phyloP scores from a whole-genome alignment of 345 rosid genomes.

The Gossypium sturtianum region DNA sequence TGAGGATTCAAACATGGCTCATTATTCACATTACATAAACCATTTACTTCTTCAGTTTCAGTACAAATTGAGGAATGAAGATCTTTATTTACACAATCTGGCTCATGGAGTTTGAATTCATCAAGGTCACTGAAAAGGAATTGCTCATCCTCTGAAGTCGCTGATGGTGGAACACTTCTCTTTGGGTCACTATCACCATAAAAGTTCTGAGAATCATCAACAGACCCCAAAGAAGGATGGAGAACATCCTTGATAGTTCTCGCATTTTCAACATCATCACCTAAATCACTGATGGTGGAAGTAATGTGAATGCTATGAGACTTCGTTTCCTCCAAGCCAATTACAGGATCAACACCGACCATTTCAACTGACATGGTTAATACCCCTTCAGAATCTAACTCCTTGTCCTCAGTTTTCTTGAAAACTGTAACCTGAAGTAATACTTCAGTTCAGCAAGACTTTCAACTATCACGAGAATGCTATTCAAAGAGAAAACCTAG shows the following conservation, averaged over 20 bases:
- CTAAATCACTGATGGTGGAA: slow-evolving; percentile 22
- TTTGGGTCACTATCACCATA: slow-evolving; percentile 21
- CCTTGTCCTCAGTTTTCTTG: slow-evolving; percentile 21
- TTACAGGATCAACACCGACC: slow-evolving; percentile 19
- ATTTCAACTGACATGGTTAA: slow-evolving; percentile 15
- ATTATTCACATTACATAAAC: slow-evolving; percentile 13
- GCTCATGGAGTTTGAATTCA: slow-evolving; percentile 28
- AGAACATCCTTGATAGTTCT: slow-evolving; percentile 13
- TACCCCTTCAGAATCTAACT: slow-evolving; percentile 16
- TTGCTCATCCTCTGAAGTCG: slow-evolving; percentile 64
- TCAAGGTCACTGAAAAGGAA: slow-evolving; percentile 64
- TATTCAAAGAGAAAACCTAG: slow-evolving; percentile 4
- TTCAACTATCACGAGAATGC: neutral
- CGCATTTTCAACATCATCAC: slow-evolving; percentile 23
- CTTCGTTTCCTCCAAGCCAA: slow-evolving; percentile 28
- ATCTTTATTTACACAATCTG: slow-evolving; percentile 24
- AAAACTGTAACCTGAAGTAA: slow-evolving; percentile 31
- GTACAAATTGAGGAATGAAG: slow-evolving; percentile 15
- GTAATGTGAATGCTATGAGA: slow-evolving; percentile 20
- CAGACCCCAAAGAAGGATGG: slow-evolving; percentile 17
- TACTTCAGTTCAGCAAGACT: slow-evolving; percentile 23
- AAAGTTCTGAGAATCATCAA: slow-evolving; percentile 20
- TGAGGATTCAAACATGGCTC: slow-evolving; percentile 24
- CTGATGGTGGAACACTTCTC: slow-evolving; percentile 29
- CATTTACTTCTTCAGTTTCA: slow-evolving; percentile 16